Base-by-base conservation (phyloP, 73 alveolate genomes). In the Tetrahymena elliotti region DNA sequence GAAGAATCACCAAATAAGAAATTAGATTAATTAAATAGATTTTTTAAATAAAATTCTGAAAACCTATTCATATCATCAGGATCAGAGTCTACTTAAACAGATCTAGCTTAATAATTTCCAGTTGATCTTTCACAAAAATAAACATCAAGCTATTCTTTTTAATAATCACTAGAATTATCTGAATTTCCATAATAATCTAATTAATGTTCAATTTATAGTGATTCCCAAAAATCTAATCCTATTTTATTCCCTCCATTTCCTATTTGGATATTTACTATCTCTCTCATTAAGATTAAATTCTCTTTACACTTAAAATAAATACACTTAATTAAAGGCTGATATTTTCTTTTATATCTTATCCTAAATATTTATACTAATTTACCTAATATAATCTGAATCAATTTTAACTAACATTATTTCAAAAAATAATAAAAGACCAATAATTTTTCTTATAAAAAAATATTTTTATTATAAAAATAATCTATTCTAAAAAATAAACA, bases 201-300 rank as follows among this genome's bases (percentile, higher is more conserved):
- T 7, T 97, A 98, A 94, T 98, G 99, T 96, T 98, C 99, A 35
- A 94, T 35, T 22, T 97, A 93, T 18, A 99, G 97, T 47, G 96
- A 95, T 93, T 98, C 99, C 99, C 99, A 99, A 94, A 98, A 99
- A 41, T 98, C 96, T 96, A 97, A 95, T 52, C 99, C 99, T 93
- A 98, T 95, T 96, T 98, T 98, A 96, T 98, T 98, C 15, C 99
- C 99, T 96, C 99, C 98, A 94, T 98, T 98, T 38, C 99, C 99
- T 83, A 98, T 99, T 97, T 97, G 98, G 15, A 98, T 94, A 94
- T 98, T 96, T 52, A 98, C 95, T 93, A 98, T 98, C 97, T 97
- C 99, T 97, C 98, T 97, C 98, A 97, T 97, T 94, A 35, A 24
- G 15, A 15, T 52, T 35, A 34, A 15, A 94, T n/a, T n/a, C n/a